Conservation (phyloP, 352 stramenopile genomes). For the Phytophthora sp. region DNA sequence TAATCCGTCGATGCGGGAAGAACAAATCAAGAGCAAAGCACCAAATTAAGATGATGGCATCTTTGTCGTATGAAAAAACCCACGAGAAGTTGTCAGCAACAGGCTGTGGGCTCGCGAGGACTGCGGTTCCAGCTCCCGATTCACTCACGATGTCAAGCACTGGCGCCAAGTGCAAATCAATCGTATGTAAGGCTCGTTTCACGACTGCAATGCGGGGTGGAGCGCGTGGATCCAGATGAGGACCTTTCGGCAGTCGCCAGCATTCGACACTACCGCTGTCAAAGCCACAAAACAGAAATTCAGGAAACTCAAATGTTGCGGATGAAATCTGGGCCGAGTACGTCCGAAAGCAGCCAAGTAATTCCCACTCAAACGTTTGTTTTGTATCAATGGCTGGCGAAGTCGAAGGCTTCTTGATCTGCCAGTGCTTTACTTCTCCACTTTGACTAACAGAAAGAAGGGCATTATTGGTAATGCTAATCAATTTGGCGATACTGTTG, state of each 20-base stretch:
- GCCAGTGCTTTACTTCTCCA: conserved; percentile 61
- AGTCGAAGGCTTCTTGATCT: conserved; percentile 13
- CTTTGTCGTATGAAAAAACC: conserved; percentile 58
- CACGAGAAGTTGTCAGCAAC: conserved; percentile 52
- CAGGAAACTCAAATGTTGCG: conserved; percentile 33
- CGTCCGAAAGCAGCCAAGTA: conserved; percentile 55
- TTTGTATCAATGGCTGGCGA: not conserved
- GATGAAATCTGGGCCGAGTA: conserved; percentile 45
- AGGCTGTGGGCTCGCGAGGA: conserved; percentile 13
- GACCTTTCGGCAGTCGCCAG: conserved; percentile 41
- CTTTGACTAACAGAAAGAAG: conserved; percentile 43
- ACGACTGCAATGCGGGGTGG: conserved; percentile 45
- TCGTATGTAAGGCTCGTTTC: conserved; percentile 47
- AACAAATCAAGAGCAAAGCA: conserved; percentile 60
- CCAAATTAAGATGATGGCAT: conserved; percentile 56
- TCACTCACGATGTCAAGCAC: conserved; percentile 50
- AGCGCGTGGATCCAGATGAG: conserved; percentile 23
- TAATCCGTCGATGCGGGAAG: conserved; percentile 58
- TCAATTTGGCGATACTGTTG: conserved; percentile 21
- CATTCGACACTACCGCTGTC: conserved; percentile 58
- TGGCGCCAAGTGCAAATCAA: conserved; percentile 56
- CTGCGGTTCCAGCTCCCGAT: conserved; percentile 16
- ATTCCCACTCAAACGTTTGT: conserved; percentile 36
- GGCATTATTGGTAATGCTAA: conserved; percentile 18
- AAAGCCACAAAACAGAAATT: conserved; percentile 65